phyloP scores from a whole-genome alignment of 371 early-diverging fungal genomes.

The Hamiltosporidium magnivora region DNA sequence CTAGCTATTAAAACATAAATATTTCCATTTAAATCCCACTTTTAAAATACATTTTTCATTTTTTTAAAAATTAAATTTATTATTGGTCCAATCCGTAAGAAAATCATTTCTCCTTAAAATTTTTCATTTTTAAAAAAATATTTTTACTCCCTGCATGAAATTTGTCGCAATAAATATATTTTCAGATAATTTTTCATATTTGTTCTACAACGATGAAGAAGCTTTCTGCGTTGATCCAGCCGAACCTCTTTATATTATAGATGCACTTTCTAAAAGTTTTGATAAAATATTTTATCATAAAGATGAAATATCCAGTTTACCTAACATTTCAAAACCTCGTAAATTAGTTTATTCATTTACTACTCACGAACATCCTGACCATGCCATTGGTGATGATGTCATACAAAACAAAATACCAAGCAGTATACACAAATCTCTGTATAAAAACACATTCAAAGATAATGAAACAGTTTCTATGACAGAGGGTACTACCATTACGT shows the following conservation, averaged over 20 bases:
- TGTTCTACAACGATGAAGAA: conserved; percentile 27
- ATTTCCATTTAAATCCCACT: neutral
- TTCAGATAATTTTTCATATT: conserved; percentile 34
- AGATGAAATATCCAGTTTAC: conserved; percentile 8
- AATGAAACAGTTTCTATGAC: conserved; percentile 9
- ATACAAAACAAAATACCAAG: conserved; percentile 17
- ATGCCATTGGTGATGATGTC: conserved; percentile 40
- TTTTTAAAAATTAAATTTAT: neutral
- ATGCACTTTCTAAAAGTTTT: conserved; percentile 12
- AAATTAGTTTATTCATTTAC: conserved; percentile 36
- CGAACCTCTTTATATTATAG: conserved; percentile 14
- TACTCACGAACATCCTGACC: conserved; percentile 54
- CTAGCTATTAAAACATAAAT: neutral
- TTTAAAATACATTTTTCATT: neutral
- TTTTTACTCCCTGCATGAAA: conserved; percentile 1
- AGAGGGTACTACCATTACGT: conserved; percentile 15
- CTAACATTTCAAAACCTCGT: conserved; percentile 2
- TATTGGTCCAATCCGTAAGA: neutral
- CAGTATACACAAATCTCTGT: conserved; percentile 17
- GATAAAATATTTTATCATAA: conserved; percentile 14
- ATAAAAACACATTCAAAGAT: conserved; percentile 6
- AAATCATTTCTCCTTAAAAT: neutral
- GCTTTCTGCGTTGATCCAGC: conserved; percentile 34
- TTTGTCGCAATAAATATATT: conserved; percentile 12
- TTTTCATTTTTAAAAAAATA: neutral